Evolutionary conservation across 352 stramenopile genomes (phyloP), one percentile per base, ranked within the genome.

Genomic region (Heterotrichella gracilis): DNA sequence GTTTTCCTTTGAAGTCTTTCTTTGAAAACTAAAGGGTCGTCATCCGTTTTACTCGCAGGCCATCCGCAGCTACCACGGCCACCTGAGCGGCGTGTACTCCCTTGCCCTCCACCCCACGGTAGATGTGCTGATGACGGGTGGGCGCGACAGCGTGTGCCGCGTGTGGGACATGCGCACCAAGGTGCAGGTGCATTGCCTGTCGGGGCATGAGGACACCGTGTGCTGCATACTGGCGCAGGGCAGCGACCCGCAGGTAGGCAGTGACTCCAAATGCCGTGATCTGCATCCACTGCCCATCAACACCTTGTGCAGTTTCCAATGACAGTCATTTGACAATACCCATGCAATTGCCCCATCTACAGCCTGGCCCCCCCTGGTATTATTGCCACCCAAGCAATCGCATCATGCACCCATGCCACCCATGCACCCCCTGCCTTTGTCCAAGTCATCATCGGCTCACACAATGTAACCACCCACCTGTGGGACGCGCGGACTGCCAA

Each of bases 101-200:
- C 76, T 98, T 17, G 89, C 90, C 63, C 72, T 98, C 40, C 93
- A 99, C 78, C 93, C 93, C 25, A 97, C 88, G 24, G 79, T 99
- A 22, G 93, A 99, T 75, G 75, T 99, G 22, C 78, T 99, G 19
- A 82, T 98, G 24, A 96, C 92, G 20, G 93, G 90, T 39, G 91
- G 92, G 68, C 85, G 93, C 70, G 79, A 89, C 76, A 75, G 77
- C 22, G 77, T 85, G 22, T 76, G 79, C 0, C 76, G 83, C 73
- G 88, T 98, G 0, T 99, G 93, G 93, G 93, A 99, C 82, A 97
- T 98, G 79, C 83, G 93, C 63, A 95, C 90, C 17, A 97, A 96
- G 79, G 88, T 94, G 73, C 74, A 82, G 73, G 69, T 81, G 17
- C 86, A 96, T 73, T 84, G 98, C 23, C 82, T 99, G 68, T 82